Conservation (phyloP, 140 eudicot genomes). For the Bidens hawaiensis region DNA sequence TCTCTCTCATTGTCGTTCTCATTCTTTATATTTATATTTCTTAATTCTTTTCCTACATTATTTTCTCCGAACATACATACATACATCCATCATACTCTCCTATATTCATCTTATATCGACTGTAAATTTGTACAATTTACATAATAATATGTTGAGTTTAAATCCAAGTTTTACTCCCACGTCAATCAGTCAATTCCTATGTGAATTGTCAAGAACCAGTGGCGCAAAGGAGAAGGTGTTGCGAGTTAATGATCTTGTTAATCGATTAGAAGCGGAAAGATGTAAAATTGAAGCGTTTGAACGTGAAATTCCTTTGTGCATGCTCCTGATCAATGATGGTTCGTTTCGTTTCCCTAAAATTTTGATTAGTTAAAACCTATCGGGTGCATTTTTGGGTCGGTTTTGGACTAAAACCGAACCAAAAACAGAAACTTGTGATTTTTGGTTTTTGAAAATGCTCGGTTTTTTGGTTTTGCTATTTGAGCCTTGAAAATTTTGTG, state of each 20-base stretch:
- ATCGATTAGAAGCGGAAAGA: slow-evolving; percentile 49
- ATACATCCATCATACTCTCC: neutral
- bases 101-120: neutral
- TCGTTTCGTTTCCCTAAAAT: neutral
- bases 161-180: slow-evolving; percentile 40
- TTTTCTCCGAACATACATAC: neutral
- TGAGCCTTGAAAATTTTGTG: too few relatives aligned
- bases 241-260: slow-evolving; percentile 42
- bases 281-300: slow-evolving; percentile 53
- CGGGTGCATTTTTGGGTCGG: too few relatives aligned
- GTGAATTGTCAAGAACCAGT: slow-evolving; percentile 29
- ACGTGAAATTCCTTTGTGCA: slow-evolving; percentile 66
- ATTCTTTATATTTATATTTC: slow-evolving; percentile 28
- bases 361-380: too few relatives aligned
- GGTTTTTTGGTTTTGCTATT: too few relatives aligned
- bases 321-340: slow-evolving; percentile 70
- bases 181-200: slow-evolving; percentile 46
- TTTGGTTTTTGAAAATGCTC: too few relatives aligned
- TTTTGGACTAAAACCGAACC: too few relatives aligned
- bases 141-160: slow-evolving; percentile 37
- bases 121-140: neutral
- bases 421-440: too few relatives aligned
- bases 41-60: neutral
- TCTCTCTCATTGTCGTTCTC: slow-evolving; percentile 3
- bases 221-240: slow-evolving; percentile 37